phyloP scores from a whole-genome alignment of 805 yeast species.

The Clavispora santaluciae region DNA sequence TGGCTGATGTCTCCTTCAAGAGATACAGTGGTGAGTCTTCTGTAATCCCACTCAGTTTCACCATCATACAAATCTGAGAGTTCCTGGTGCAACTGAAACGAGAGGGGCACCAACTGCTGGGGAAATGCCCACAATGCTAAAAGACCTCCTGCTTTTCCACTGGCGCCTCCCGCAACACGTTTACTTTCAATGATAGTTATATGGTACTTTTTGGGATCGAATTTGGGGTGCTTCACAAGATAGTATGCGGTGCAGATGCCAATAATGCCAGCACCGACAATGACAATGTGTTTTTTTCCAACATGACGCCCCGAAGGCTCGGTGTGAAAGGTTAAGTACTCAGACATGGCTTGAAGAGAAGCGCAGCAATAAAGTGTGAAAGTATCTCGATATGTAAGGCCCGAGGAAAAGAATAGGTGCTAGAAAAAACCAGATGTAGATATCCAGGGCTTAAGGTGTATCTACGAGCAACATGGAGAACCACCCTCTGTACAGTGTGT shows the following conservation, averaged over 20 bases:
- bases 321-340: constrained; percentile 29
- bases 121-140: constrained; percentile 97
- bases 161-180: constrained; percentile 94
- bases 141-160: constrained; percentile 96
- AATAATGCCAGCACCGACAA: constrained; percentile 93
- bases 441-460: neutral
- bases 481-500: too few relatives aligned
- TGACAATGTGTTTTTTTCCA: constrained; percentile 71
- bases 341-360: constrained; percentile 18
- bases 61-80: constrained; percentile 77
- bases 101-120: constrained; percentile 83
- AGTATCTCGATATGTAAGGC: too few relatives aligned
- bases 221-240: constrained; percentile 76
- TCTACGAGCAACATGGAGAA: neutral
- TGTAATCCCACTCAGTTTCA: constrained; percentile 87
- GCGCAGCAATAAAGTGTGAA: neutral
- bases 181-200: constrained; percentile 84
- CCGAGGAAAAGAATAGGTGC: neutral
- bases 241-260: constrained; percentile 95
- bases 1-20: constrained; percentile 73
- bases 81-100: constrained; percentile 81
- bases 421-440: neutral
- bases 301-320: constrained; percentile 45
- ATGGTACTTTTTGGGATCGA: constrained; percentile 66
- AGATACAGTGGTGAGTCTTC: constrained; percentile 80